These are phyloP conservation scores for Hypocreales sp. DNA, from an alignment of 2,329 filamentous ascomycete genomes.

Conservation along the genomic window DNA sequence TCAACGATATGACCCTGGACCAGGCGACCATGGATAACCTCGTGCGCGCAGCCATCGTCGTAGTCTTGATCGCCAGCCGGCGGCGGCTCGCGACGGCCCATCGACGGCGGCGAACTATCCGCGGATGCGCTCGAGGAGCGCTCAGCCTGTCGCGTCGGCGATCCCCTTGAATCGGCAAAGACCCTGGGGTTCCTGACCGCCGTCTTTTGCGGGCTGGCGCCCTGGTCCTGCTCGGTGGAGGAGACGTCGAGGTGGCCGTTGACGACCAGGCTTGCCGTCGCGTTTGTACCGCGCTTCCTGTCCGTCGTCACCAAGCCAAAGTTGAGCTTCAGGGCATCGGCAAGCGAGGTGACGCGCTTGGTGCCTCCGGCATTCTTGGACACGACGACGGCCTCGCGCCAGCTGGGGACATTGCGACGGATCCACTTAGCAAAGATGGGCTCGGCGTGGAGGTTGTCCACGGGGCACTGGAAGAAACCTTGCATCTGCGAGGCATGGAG, in stretches of 20 bases:
- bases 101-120: conserved; percentile 4
- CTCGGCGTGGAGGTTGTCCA: conserved; percentile 94
- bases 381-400: conserved; percentile 86
- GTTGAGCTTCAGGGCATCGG: conserved; percentile 90
- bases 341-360: conserved; percentile 89
- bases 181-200: conserved; percentile 13
- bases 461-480: conserved; percentile 94
- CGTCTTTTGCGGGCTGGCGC: conserved; percentile 5
- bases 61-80: conserved; percentile 35
- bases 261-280: conserved; percentile 68
- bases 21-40: conserved; percentile 82
- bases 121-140: conserved; percentile 5
- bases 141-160: conserved; percentile 21
- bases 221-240: conserved; percentile 7
- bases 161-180: conserved; percentile 26
- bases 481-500: conserved; percentile 98
- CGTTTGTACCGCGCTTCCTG: conserved; percentile 49
- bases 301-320: conserved; percentile 94
- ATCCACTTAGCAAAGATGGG: conserved; percentile 95
- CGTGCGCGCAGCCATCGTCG: conserved; percentile 66
- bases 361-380: conserved; percentile 97
- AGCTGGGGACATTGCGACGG: conserved; percentile 69
- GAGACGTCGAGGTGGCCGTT: conserved; percentile 45
- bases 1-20: conserved; percentile 92
- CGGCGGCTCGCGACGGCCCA: conserved; percentile 8